phyloP scores from a whole-genome alignment of 163 green algal genomes.

The Smithsoniella earleae region DNA sequence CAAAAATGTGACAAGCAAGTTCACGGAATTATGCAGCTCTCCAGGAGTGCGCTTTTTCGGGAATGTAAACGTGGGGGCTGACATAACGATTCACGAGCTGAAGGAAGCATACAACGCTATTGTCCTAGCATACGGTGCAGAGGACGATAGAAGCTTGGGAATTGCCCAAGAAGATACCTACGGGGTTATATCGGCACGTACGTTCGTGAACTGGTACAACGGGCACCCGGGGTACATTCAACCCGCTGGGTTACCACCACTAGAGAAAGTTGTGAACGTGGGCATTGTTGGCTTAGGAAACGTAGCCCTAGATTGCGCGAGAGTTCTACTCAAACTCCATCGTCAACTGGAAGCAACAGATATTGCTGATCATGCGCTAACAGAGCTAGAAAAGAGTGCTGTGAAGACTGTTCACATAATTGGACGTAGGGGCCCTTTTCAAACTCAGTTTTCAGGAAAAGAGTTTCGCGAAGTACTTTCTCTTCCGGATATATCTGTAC shows the following conservation, averaged over 20 bases:
- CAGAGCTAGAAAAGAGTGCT: slow-evolving; percentile 43
- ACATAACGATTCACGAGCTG: slow-evolving; percentile 55
- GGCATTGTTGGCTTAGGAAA: slow-evolving; percentile 75
- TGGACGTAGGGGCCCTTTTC: not conserved
- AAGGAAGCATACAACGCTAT: slow-evolving; percentile 64
- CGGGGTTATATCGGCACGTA: slow-evolving; percentile 67
- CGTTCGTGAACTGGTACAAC: slow-evolving; percentile 99
- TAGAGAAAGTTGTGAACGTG: slow-evolving; percentile 50
- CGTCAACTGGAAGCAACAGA: slow-evolving; percentile 66
- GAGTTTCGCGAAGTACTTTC: slow-evolving; percentile 23
- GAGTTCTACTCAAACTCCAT: slow-evolving; percentile 64
- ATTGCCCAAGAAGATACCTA: slow-evolving; percentile 45
- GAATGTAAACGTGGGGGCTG: slow-evolving; percentile 53
- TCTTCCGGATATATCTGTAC: not conserved
- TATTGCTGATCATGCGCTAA: slow-evolving; percentile 63
- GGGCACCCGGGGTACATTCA: slow-evolving; percentile 73
- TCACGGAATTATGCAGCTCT: slow-evolving; percentile 46
- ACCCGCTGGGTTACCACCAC: slow-evolving; percentile 42
- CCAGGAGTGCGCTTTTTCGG: slow-evolving; percentile 60
- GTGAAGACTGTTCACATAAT: slow-evolving; percentile 36
- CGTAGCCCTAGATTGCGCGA: slow-evolving; percentile 87
- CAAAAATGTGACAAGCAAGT: slow-evolving; percentile 89
- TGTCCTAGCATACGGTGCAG: slow-evolving; percentile 80
- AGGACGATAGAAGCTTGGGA: slow-evolving; percentile 66
- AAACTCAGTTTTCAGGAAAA: slow-evolving; percentile 23